phyloP scores from a whole-genome alignment of 768 basidiomycete genomes.

The Leccinum sublutescens region DNA sequence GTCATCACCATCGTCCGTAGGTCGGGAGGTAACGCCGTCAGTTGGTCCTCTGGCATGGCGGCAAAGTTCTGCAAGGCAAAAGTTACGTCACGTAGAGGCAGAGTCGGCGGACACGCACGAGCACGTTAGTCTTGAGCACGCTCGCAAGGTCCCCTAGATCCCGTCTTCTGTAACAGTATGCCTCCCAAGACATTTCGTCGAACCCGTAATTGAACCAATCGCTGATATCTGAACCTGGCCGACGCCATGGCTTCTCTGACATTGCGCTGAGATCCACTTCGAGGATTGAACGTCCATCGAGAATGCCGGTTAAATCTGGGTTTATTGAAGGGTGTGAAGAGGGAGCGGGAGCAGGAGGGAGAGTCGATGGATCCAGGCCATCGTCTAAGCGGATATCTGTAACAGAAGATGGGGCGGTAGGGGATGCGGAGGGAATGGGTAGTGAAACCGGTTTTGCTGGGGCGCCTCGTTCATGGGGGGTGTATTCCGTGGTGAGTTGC shows the following conservation, averaged over 20 bases:
- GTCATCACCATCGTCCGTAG: constrained; percentile 87
- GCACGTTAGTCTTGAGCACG: constrained; percentile 78
- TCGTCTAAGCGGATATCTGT: constrained; percentile 37
- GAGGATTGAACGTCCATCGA: constrained; percentile 77
- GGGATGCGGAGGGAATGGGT: constrained; percentile 21
- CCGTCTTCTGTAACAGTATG: constrained; percentile 81
- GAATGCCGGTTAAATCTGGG: constrained; percentile 57
- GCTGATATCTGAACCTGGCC: constrained; percentile 87
- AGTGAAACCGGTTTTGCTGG: constrained; percentile 30
- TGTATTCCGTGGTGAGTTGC: constrained; percentile 80
- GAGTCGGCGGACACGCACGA: constrained; percentile 48
- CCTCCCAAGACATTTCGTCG: constrained; percentile 95
- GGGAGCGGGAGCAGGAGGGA: constrained; percentile 68
- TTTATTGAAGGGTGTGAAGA: constrained; percentile 81
- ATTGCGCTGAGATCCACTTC: constrained; percentile 78
- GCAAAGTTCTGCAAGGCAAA: constrained; percentile 60
- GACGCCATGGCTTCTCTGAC: constrained; percentile 86
- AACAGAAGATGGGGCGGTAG: constrained; percentile 18
- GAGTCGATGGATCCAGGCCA: constrained; percentile 59
- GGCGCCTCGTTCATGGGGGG: constrained; percentile 64
- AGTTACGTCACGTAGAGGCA: constrained; percentile 5
- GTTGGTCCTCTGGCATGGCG: constrained; percentile 79
- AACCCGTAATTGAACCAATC: constrained; percentile 99
- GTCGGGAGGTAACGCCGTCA: constrained; percentile 74
- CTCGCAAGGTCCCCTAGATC: constrained; percentile 78